Evolutionary conservation across 2,329 filamentous ascomycete species (phyloP), one percentile per base, ranked within the genome.

Genomic region (Aureobasidium sp.): DNA sequence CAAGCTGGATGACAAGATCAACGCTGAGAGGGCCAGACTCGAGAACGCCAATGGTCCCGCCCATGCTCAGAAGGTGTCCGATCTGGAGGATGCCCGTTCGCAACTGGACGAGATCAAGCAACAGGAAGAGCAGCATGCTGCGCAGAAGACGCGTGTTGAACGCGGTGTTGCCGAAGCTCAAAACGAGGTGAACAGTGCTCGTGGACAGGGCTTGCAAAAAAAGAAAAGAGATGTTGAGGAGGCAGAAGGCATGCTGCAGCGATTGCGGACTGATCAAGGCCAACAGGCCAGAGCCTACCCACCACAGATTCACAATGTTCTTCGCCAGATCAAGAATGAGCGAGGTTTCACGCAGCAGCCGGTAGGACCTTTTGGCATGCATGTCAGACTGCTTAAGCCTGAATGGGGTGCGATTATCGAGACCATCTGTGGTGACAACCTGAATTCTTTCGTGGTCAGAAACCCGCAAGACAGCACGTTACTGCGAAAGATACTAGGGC

Each of bases 391-490:
- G 27, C 77, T 85, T 39, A 86, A 93, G 66, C 88, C 90, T 0
- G 81, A 90, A 67, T 99, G 94, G 94, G 88, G 87, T 1, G 82
- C 84, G 0, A 85, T 96, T 47, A 74, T 99, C 15, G 94, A 99
- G 71, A 88, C 82, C 65, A 83, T 83, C 1, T 81, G 96, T 49
- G 90, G 90, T n/a, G 74, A 73, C 3, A 79, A 77, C 0, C 77
- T 97, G 35, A 88, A 85, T 64, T 85, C 83, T 1, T 99, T 97
- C 70, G 83, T 96, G 56, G 92, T 97, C 45, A 86, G 84, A 6
- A 90, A 79, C 72, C 90, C 89, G 69, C 74, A 79, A 14, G 94
- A 99, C 70, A 86, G 90, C 71, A 79, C 80, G n/a, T 79, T 84
- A 7, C 78, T 99, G 3, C 81, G 79, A 17, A 72, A 72, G 2